Evolutionary conservation across 1,284 basidiomycete species (phyloP).

Genomic region (Fomes fomentarius): DNA sequence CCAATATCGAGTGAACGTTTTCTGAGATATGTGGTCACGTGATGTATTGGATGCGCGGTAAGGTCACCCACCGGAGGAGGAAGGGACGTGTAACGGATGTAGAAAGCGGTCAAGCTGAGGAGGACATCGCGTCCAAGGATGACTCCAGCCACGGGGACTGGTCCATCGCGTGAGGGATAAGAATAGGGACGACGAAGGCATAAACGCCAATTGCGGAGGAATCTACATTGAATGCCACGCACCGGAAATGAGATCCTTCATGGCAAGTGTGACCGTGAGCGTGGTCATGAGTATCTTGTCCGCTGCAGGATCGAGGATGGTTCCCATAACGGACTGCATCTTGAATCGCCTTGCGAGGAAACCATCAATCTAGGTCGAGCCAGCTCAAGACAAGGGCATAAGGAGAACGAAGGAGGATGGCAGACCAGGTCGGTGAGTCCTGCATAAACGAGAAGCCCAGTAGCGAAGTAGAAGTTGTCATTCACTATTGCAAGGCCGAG

Average conservation of each 20-base stretch:
- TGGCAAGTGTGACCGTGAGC: conserved; percentile 84
- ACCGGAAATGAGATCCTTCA: conserved; percentile 89
- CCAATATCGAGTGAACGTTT: conserved; percentile 93
- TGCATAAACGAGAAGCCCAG: conserved; percentile 84
- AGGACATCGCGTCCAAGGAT: conserved; percentile 91
- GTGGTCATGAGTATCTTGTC: conserved; percentile 98
- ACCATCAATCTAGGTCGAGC: conserved; percentile 74
- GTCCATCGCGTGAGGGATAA: background rate
- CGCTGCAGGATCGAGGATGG: conserved; percentile 95
- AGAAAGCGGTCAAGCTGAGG: conserved; percentile 90
- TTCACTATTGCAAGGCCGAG: conserved; percentile 93
- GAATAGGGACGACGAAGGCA: background rate
- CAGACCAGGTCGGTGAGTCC: conserved; percentile 90
- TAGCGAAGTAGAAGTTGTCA: conserved; percentile 80
- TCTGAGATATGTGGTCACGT: conserved; percentile 48
- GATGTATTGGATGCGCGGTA: background rate
- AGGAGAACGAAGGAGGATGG: conserved; percentile 19
- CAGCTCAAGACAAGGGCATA: conserved; percentile 19
- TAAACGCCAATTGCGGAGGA: background rate
- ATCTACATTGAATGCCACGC: conserved; percentile 24
- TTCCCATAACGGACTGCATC: conserved; percentile 88
- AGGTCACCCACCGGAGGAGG: conserved; percentile 73
- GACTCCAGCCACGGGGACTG: conserved; percentile 84
- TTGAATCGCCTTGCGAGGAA: conserved; percentile 87
- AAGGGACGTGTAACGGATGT: conserved; percentile 90